These are phyloP conservation scores for Epichloe sylvatica DNA, from an alignment of 2,329 filamentous ascomycete species.

Conservation along the genomic window DNA sequence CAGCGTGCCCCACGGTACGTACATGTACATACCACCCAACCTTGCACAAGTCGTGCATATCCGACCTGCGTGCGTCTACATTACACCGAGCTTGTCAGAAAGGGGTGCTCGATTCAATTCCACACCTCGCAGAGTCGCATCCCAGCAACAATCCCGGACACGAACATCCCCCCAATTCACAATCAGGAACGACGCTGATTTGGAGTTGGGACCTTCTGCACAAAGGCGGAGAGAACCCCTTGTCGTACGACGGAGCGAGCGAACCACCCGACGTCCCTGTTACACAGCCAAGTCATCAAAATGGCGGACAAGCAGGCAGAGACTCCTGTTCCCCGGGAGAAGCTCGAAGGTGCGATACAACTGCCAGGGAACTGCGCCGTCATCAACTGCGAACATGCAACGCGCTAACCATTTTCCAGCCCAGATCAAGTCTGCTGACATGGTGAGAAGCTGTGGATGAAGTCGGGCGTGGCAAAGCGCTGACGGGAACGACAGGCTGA, in stretches of 20 bases:
- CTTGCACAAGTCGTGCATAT: background rate
- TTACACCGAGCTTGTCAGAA: slow-evolving; percentile 1
- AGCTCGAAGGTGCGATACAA: slow-evolving; percentile 53
- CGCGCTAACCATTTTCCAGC: slow-evolving; percentile 37
- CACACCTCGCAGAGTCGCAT: background rate
- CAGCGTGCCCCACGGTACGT: background rate
- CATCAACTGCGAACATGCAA: background rate
- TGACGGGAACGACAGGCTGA: slow-evolving; percentile 53
- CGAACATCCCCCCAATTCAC: background rate
- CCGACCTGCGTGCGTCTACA: background rate
- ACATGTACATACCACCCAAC: background rate
- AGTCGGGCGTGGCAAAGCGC: slow-evolving; percentile 5
- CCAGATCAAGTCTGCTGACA: slow-evolving; percentile 95
- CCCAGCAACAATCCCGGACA: background rate
- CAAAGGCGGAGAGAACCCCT: background rate
- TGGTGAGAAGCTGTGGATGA: slow-evolving; percentile 46
- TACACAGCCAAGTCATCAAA: background rate
- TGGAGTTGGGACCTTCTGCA: background rate
- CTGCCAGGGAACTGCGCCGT: background rate
- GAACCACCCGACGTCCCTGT: background rate
- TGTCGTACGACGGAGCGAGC: background rate
- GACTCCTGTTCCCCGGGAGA: slow-evolving; percentile 49
- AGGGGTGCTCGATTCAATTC: background rate
- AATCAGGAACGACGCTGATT: background rate
- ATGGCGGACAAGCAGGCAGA: slow-evolving; percentile 29